phyloP scores from a whole-genome alignment of 1,284 basidiomycete species.

The Boletus calvinii region DNA sequence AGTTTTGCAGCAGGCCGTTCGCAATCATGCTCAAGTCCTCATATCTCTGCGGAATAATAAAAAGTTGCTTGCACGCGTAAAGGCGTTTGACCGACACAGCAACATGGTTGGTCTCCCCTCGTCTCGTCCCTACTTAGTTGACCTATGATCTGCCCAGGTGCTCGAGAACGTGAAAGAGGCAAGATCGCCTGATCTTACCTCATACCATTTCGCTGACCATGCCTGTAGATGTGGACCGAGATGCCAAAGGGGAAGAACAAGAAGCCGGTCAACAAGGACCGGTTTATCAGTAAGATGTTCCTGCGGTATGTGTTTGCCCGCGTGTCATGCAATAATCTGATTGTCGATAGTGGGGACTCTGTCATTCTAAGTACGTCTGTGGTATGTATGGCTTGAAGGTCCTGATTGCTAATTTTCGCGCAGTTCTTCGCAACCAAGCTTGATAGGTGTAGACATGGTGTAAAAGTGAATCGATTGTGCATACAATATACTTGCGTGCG shows the following conservation, averaged over 20 bases:
- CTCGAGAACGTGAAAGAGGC: conserved; percentile 97
- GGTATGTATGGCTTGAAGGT: conserved; percentile 9
- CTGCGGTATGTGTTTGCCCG: conserved; percentile 55
- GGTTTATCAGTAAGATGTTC: conserved; percentile 99
- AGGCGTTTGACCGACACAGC: conserved; percentile 98
- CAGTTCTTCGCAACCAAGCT: conserved; percentile 87
- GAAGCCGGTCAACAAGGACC: conserved; percentile 98
- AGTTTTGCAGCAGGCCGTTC: conserved; percentile 97
- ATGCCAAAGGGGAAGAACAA: conserved; percentile 97
- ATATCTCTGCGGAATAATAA: conserved; percentile 98
- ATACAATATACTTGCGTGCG: conserved; percentile 3
- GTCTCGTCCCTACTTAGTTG: conserved; percentile 7
- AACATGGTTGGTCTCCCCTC: conserved; percentile 78
- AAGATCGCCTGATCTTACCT: conserved; percentile 22
- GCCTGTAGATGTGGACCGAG: conserved; percentile 95
- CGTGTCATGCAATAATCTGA: conserved; percentile 14
- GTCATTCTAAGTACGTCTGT: conserved; percentile 83
- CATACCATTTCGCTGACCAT: conserved; percentile 7
- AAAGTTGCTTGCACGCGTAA: conserved; percentile 95
- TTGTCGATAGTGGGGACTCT: conserved; percentile 75
- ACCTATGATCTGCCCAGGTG: conserved; percentile 50
- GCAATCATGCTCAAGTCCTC: conserved; percentile 97
- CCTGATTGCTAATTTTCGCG: conserved; percentile 15
- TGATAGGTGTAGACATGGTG: conserved; percentile 31
- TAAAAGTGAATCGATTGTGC: conserved; percentile 7